These are phyloP conservation scores for Oryza coarctata DNA, from an alignment of 176 grass and related monocot genomes.

Conservation along the genomic window DNA sequence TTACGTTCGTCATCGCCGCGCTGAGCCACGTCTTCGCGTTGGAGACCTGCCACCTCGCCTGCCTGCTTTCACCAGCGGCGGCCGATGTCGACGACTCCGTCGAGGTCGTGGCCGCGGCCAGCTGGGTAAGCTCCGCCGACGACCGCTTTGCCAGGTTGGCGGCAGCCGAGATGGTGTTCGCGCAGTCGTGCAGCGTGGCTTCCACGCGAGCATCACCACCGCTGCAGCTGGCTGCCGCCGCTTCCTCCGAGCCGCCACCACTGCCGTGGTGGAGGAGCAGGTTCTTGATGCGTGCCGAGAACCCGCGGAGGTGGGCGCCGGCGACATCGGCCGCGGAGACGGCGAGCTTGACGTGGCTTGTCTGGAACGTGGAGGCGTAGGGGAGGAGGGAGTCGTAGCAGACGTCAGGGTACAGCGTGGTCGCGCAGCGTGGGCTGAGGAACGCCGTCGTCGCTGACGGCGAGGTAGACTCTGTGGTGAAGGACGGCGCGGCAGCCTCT, in stretches of 20 bases:
- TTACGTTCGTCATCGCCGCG: conserved; percentile 56
- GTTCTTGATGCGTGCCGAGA: not conserved
- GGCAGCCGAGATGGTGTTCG: conserved; percentile 26
- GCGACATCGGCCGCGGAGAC: conserved; percentile 39
- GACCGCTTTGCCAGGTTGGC: conserved; percentile 23
- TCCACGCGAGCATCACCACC: not conserved
- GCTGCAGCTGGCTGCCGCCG: not conserved
- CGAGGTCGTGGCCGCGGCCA: not conserved
- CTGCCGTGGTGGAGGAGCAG: not conserved
- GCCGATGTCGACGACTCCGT: not conserved
- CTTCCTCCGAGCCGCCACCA: too few relatives aligned
- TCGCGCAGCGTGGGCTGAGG: conserved; percentile 17
- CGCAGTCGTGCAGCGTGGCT: conserved; percentile 43
- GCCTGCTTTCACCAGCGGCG: conserved; percentile 2
- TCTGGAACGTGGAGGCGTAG: conserved; percentile 13
- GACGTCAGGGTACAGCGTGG: conserved; percentile 26
- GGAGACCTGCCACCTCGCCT: conserved; percentile 43
- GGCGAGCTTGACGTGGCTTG: conserved; percentile 31
- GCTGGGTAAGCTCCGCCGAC: not conserved
- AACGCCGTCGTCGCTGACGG: not conserved
- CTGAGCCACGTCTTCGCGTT: conserved; percentile 84
- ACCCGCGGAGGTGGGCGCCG: conserved; percentile 22
- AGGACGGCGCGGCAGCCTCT: not conserved
- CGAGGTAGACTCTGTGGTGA: not conserved
- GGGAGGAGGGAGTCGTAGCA: conserved; percentile 51